phyloP scores from a whole-genome alignment of 768 basidiomycete genomes.

The Amanita molliuscula region DNA sequence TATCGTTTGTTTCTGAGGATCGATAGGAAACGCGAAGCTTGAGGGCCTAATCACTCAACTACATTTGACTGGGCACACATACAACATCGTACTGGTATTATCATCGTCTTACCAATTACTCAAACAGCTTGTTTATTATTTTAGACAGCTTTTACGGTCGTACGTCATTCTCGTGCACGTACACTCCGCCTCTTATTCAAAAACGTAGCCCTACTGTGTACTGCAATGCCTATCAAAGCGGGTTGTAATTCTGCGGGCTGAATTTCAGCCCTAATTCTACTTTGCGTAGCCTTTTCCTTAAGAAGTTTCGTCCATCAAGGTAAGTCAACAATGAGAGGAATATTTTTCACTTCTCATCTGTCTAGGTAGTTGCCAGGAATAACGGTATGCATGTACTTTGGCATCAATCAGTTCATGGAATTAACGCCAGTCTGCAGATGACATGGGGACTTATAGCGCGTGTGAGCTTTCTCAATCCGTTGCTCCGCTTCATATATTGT shows the following conservation, averaged over 20 bases:
- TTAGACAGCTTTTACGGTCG: too few relatives aligned
- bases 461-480: slow-evolving; percentile 9
- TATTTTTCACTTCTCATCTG: neutral
- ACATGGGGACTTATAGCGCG: slow-evolving; percentile 59
- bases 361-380: slow-evolving; percentile 56
- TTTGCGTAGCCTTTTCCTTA: slow-evolving; percentile 37
- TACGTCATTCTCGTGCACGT: too few relatives aligned
- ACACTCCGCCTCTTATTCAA: too few relatives aligned
- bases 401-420: neutral
- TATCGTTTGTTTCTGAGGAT: neutral
- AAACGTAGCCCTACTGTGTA: too few relatives aligned
- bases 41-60: slow-evolving; percentile 52
- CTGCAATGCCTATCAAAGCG: too few relatives aligned
- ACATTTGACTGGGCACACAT: slow-evolving; percentile 44
- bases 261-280: too few relatives aligned
- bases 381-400: slow-evolving; percentile 40
- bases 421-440: slow-evolving; percentile 25
- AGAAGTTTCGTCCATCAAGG: slow-evolving; percentile 56
- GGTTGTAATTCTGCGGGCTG: neutral
- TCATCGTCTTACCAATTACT: neutral
- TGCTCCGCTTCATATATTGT: neutral
- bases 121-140: too few relatives aligned
- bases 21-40: slow-evolving; percentile 51
- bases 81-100: slow-evolving; percentile 54
- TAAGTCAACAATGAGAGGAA: slow-evolving; percentile 5